Base-by-base conservation (phyloP, 2,329 filamentous ascomycete genomes). In the Cladosporium sp. region DNA sequence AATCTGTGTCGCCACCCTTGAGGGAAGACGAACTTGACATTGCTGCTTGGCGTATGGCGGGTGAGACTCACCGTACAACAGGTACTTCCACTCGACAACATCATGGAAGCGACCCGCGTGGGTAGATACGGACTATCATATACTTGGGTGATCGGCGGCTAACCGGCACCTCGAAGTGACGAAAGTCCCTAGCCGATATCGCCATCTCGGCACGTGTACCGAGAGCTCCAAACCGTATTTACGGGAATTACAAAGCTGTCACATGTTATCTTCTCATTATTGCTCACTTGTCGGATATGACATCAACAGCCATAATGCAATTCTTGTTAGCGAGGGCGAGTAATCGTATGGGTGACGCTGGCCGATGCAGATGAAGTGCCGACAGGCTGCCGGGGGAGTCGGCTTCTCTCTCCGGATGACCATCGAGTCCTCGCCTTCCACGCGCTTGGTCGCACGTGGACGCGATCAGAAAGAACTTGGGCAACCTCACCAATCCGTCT, bases 21-120 rank as follows among this genome's bases (percentile, higher is more conserved):
- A 50, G 28, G 19, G 47, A 50, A 7, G 47, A 50, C 10, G 47
- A 50, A 36, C 47, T 50, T 25, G 47, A 50, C 28, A 50, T 50
- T 3, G 47, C 3, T 37, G 32, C 28, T 32, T 32, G 8, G 12
- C 28, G 28, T 32, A 9, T 10, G 2, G 9, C 3, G 28, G 12
- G 28, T 32, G 28, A 10, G 8, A 32, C 9, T 32, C 28, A 32
- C 28, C 28, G 12, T 32, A 10, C 12, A 10, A 9, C 28, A 9
- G 28, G 8, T 32, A 32, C n/a, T 32, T 32, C 28, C 28, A n/a
- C 17, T 34, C 9, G 17, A 4, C 6, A 35, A 35, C 25, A 48
- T 35, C 9, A 19, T 32, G 45, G 24, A 6, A 20, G 15, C n/a
- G 19, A 20, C 24, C 34, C 25, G 45, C 28, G 28, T 48, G 28